Evolutionary conservation across 1,284 basidiomycete species (phyloP), one percentile per base, ranked within the genome.

Genomic region (Irpex sp.): DNA sequence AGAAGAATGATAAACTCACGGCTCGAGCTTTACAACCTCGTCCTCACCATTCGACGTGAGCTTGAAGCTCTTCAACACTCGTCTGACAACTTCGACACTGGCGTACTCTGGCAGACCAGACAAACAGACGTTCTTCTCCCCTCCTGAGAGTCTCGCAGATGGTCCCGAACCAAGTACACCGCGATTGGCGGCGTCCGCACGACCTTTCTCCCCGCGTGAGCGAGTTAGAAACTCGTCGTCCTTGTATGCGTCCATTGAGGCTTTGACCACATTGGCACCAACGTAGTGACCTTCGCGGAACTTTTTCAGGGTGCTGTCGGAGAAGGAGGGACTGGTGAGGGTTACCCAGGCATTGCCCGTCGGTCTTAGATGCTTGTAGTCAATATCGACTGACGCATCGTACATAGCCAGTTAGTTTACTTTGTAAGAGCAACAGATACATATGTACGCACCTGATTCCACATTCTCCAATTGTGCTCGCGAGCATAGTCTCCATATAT

Each of bases 351-450:
- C 90, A 31, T 75, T 75, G 37, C 85, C 82, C 1, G 82, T 83
- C 6, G 87, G 85, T 31, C 73, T 71, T 74, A 89, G 89, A 64
- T 81, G 81, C 38, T 78, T 69, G 69, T 91, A 90, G 58, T 86
- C 78, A 19, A 91, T 69, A 34, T 80, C 75, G 31, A 87, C 91
- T 92, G 58, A 34, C 59, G 19, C 59, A 54, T 8, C 57, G 7
- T 15, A 40, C 21, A 40, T 26, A 26, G 26, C 26, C 26, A 26
- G 26, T 26, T 26, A 26, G 26, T 26, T 26, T 26, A 26, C 3
- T 26, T 26, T 26, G 26, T 26, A 26, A 26, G 26, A 4, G 26
- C 26, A 26, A 26, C 26, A 3, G 3, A 26, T 26, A 26, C 26
- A 26, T 48, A 63, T 5, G 56, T 61, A 4, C 77, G 68, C 69